Evolutionary conservation across 768 basidiomycete genomes (phyloP).

Genomic region (Leucogyrophana mollusca): DNA sequence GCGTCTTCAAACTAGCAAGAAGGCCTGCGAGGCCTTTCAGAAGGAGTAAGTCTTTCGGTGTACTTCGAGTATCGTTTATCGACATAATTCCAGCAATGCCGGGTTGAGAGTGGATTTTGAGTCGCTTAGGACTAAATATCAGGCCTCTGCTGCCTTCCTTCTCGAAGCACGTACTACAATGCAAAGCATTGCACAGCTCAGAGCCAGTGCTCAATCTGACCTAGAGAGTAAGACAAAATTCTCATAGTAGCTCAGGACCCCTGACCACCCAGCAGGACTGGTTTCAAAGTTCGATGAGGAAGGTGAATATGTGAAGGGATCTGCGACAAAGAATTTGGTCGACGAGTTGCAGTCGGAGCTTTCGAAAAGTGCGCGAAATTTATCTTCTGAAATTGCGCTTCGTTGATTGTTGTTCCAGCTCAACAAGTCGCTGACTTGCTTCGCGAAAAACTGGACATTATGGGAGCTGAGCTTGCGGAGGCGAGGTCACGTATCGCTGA

Average conservation of each 20-base stretch:
- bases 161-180: conserved; percentile 23
- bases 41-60: no score
- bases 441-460: conserved; percentile 42
- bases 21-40: background rate
- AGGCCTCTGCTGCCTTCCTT: conserved; percentile 19
- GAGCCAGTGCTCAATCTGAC: conserved; percentile 14
- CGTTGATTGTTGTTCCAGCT: conserved; percentile 28
- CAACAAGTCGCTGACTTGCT: conserved; percentile 49
- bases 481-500: conserved; percentile 37
- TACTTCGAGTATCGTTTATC: background rate
- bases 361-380: conserved; percentile 26
- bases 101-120: conserved; percentile 29
- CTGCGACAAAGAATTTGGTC: conserved; percentile 26
- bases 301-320: conserved; percentile 22
- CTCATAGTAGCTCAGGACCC: background rate
- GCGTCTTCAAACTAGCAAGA: background rate
- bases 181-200: conserved; percentile 23
- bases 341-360: conserved; percentile 36
- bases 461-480: conserved; percentile 43
- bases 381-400: background rate
- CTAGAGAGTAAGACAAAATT: conserved; percentile 24
- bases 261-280: conserved; percentile 17
- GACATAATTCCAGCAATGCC: conserved; percentile 19
- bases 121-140: conserved; percentile 21
- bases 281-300: conserved; percentile 26